These are phyloP conservation scores for Plenodomus tracheiphilus DNA, from an alignment of 2,329 filamentous ascomycete species.

Conservation along the genomic window DNA sequence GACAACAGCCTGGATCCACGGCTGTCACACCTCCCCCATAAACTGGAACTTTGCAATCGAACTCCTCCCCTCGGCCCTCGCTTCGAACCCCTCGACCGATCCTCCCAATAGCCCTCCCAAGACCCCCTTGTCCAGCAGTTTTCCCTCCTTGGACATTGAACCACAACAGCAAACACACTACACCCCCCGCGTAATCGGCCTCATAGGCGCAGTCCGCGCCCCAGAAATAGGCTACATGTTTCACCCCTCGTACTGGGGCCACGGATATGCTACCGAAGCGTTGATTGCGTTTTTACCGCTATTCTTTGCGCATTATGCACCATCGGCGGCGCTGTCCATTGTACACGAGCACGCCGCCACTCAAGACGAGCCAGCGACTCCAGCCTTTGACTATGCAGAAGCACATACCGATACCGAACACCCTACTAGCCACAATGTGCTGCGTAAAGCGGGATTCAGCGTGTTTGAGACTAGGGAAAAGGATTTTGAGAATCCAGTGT, in stretches of 20 bases:
- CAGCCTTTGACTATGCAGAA: slow-evolving; percentile 41
- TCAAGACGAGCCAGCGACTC: too few relatives aligned
- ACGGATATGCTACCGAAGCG: slow-evolving; percentile 51
- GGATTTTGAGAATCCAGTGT: slow-evolving; percentile 42
- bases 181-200: slow-evolving; percentile 43
- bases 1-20: slow-evolving; percentile 45
- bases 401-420: slow-evolving; percentile 57
- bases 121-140: not conserved
- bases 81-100: not conserved
- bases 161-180: not conserved
- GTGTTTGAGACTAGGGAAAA: slow-evolving; percentile 49
- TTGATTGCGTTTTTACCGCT: slow-evolving; percentile 47
- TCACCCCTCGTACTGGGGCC: slow-evolving; percentile 44
- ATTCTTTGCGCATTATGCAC: slow-evolving; percentile 47
- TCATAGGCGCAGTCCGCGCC: slow-evolving; percentile 47
- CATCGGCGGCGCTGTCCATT: too few relatives aligned
- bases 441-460: slow-evolving; percentile 61
- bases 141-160: not conserved
- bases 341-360: too few relatives aligned
- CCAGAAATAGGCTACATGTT: slow-evolving; percentile 51
- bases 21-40: slow-evolving; percentile 35
- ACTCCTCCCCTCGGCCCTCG: slow-evolving; percentile 32
- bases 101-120: not conserved
- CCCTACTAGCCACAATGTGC: slow-evolving; percentile 57
- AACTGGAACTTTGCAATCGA: slow-evolving; percentile 64